Percentiles rank a stretch among this genome's conserved stretches.
phyloP scores from a whole-genome alignment of 352 stramenopile species.

The Elongisporangium senticosum region DNA sequence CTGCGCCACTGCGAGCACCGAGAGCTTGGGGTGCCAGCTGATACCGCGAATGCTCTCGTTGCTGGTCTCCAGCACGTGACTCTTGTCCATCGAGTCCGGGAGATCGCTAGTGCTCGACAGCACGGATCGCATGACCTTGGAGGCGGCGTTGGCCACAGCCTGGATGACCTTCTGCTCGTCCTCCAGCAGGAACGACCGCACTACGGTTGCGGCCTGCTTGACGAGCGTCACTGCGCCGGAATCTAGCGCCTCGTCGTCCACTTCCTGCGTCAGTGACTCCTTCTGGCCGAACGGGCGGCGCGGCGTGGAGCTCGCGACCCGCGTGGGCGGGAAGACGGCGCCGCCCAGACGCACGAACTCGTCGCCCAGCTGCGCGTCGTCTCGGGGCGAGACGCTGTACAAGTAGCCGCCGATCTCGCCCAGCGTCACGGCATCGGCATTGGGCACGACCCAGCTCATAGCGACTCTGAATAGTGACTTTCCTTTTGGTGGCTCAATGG shows the following conservation, averaged over 20 bases:
- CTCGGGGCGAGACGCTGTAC: conserved; percentile 54
- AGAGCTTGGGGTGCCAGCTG: conserved; percentile 51
- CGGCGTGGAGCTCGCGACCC: conserved; percentile 42
- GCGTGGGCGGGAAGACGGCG: conserved; percentile 43
- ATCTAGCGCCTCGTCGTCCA: conserved; percentile 27
- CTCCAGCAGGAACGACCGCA: conserved; percentile 46
- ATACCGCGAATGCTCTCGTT: conserved; percentile 49
- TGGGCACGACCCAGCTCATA: conserved; percentile 65
- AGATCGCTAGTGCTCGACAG: conserved; percentile 18
- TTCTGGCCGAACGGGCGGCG: conserved; percentile 49
- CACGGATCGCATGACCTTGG: conserved; percentile 12
- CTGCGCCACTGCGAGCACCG: conserved; percentile 65
- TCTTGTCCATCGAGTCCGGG: conserved; percentile 23
- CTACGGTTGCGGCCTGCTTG: conserved; percentile 16
- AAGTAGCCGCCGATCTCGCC: conserved; percentile 71
- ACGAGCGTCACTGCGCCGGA: conserved; percentile 37
- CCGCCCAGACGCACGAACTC: conserved; percentile 60
- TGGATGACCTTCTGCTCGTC: conserved; percentile 57
- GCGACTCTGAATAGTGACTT: not conserved
- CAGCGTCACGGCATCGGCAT: conserved; percentile 63
- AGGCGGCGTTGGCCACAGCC: conserved; percentile 17
- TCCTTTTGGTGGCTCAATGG: conserved; percentile 2
- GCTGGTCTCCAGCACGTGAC: not conserved
- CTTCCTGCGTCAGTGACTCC: conserved; percentile 50
- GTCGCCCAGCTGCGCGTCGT: conserved; percentile 54